These are phyloP conservation scores for Beauveria sp. DNA, from an alignment of 2,329 filamentous ascomycete genomes.

Conservation along the genomic window DNA sequence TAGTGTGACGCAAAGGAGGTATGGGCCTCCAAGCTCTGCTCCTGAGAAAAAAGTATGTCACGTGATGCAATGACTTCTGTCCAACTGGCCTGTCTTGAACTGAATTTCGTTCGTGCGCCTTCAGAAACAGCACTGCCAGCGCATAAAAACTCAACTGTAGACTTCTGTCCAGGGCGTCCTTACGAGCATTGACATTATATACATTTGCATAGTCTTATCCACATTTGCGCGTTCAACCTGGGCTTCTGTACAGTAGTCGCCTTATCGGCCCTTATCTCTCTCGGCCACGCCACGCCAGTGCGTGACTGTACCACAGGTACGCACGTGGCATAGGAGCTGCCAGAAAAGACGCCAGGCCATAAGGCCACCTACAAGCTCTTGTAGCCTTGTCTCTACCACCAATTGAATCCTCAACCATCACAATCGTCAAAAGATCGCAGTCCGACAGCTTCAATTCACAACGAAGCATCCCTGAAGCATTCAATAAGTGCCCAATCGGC, in stretches of 20 bases:
- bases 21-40: not conserved
- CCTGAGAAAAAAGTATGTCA: slow-evolving; percentile 1
- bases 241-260: not conserved
- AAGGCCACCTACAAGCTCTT: not conserved
- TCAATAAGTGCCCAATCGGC: not conserved
- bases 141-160: no score
- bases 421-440: not conserved
- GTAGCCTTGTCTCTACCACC: not conserved
- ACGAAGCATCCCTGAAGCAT: not conserved
- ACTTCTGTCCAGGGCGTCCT: no score
- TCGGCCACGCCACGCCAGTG: not conserved
- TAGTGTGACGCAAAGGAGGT: slow-evolving; percentile 4
- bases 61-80: not conserved
- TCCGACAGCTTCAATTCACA: not conserved
- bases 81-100: not conserved
- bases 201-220: not conserved
- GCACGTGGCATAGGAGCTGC: not conserved
- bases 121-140: no score
- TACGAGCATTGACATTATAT: no score
- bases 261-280: not conserved
- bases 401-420: not conserved
- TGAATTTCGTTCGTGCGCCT: no score
- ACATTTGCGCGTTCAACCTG: not conserved
- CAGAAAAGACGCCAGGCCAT: not conserved
- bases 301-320: not conserved